Conservation (phyloP, 306 rosid species). For the Boehmeria nivea region DNA sequence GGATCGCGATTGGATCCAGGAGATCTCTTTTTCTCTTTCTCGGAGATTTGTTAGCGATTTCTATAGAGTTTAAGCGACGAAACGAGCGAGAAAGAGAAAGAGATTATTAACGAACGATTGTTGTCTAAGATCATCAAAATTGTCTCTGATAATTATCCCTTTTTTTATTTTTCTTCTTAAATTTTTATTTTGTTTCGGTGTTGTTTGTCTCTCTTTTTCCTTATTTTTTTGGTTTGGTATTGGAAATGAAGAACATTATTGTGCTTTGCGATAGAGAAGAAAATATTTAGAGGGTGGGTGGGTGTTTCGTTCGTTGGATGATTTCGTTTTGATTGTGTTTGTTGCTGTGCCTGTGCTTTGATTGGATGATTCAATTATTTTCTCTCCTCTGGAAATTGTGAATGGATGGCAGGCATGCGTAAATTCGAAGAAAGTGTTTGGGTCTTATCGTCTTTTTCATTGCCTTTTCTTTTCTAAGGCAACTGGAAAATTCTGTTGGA, state of each 20-base stretch:
- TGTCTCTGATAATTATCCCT: conserved; percentile 47
- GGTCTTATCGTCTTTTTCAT: conserved; percentile 21
- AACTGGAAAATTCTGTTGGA: conserved; percentile 38
- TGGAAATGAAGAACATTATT: conserved; percentile 45
- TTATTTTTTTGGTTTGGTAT: too few relatives aligned
- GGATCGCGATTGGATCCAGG: conserved; percentile 28
- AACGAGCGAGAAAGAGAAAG: conserved; percentile 16
- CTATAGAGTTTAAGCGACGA: conserved; percentile 9
- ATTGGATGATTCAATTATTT: too few relatives aligned
- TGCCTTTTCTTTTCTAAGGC: too few relatives aligned
- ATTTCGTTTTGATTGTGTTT: not conserved
- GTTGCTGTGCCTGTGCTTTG: too few relatives aligned
- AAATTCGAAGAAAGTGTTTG: not conserved
- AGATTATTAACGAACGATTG: conserved; percentile 24
- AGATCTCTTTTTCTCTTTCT: not conserved
- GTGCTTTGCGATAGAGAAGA: conserved; percentile 27
- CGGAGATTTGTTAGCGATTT: conserved; percentile 23
- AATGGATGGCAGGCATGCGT: conserved; percentile 9
- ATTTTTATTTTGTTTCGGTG: conserved; percentile 3
- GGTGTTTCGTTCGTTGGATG: not conserved
- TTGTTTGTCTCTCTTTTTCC: conserved; percentile 1
- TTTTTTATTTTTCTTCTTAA: conserved; percentile 6
- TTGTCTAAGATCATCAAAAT: conserved; percentile 21
- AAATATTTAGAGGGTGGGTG: not conserved
- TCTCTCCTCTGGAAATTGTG: too few relatives aligned